Conservation (phyloP, 208 protist species). For the Acanthamoeba rhysodes region DNA sequence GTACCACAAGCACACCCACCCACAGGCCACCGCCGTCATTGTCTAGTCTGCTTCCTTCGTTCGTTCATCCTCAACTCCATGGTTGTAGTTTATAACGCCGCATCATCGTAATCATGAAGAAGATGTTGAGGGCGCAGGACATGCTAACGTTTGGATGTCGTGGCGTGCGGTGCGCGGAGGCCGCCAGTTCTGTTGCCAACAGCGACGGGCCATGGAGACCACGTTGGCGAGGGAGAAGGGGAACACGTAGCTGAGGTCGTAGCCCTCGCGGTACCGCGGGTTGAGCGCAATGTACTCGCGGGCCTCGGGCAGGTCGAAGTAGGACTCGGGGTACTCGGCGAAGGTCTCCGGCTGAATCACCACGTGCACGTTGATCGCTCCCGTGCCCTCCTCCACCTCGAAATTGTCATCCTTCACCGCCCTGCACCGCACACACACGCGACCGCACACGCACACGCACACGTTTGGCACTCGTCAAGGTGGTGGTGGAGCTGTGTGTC, state of each 20-base stretch:
- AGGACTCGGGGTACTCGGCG: constrained; percentile 50
- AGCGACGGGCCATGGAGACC: constrained; percentile 5
- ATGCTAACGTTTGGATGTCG: too few relatives aligned
- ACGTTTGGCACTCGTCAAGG: too few relatives aligned
- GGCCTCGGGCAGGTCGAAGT: constrained; percentile 40
- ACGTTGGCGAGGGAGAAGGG: constrained; percentile 35
- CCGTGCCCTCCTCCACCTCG: background rate
- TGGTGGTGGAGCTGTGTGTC: background rate
- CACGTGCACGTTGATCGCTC: constrained; percentile 47
- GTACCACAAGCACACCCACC: background rate
- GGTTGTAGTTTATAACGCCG: too few relatives aligned
- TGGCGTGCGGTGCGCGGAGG: background rate
- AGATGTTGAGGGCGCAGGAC: too few relatives aligned
- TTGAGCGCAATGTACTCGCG: constrained; percentile 40
- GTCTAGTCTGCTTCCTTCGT: too few relatives aligned
- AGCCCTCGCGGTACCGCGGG: constrained; percentile 35
- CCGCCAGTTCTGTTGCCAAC: constrained; percentile 14
- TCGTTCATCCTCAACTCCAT: too few relatives aligned
- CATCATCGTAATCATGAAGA: background rate
- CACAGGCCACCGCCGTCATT: background rate
- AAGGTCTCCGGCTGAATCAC: constrained; percentile 43
- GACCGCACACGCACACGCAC: background rate
- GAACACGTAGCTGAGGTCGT: constrained; percentile 46
- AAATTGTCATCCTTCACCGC: background rate
- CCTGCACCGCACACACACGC: background rate